phyloP scores from a whole-genome alignment of 768 basidiomycete genomes.

The Tricholoma flavovirens region DNA sequence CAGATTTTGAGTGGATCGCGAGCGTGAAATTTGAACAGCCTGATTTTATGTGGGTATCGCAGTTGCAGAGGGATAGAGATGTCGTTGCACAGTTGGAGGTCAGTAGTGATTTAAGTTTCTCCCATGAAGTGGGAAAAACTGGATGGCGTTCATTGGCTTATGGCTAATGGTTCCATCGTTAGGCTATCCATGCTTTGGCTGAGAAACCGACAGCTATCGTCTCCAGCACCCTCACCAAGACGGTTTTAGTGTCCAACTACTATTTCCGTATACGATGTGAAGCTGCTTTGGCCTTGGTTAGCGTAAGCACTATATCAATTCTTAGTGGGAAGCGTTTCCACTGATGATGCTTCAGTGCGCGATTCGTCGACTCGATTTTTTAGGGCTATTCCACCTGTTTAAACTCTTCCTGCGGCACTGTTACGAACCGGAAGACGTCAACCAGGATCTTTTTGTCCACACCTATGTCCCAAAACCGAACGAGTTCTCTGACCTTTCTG shows the following conservation, averaged over 20 bases:
- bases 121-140: neutral
- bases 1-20: constrained; percentile 99
- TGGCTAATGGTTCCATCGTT: neutral
- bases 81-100: constrained; percentile 97
- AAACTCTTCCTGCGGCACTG: constrained; percentile 90
- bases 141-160: neutral
- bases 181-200: constrained; percentile 89
- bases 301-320: constrained; percentile 41
- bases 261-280: constrained; percentile 95
- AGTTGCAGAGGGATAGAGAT: constrained; percentile 91
- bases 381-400: constrained; percentile 93
- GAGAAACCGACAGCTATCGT: constrained; percentile 80
- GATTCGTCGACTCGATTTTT: constrained; percentile 72
- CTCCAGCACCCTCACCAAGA: constrained; percentile 88
- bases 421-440: constrained; percentile 79
- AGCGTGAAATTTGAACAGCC: constrained; percentile 88
- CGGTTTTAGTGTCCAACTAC: constrained; percentile 91
- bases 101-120: constrained; percentile 19
- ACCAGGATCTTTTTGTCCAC: constrained; percentile 79
- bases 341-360: constrained; percentile 56
- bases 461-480: constrained; percentile 94
- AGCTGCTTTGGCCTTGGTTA: constrained; percentile 79
- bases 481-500: constrained; percentile 84
- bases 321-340: constrained; percentile 5
- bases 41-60: constrained; percentile 98